Conservation (phyloP, 2,329 filamentous ascomycete species). For the Arthroderma sp. region DNA sequence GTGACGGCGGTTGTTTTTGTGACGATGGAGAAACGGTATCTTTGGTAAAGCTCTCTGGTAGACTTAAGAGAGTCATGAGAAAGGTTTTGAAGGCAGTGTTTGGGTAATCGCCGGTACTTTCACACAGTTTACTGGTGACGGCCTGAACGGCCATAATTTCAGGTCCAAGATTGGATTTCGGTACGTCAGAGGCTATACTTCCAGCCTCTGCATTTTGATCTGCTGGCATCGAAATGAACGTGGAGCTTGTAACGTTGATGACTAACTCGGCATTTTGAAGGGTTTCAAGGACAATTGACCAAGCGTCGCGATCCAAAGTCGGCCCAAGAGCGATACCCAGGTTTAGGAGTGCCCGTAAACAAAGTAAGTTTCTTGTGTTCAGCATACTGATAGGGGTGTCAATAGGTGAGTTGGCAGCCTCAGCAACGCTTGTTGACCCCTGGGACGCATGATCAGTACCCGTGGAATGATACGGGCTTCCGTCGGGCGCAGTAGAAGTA, state of each 20-base stretch:
- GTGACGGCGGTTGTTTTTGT: slow-evolving; percentile 32
- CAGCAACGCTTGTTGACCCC: slow-evolving; percentile 20
- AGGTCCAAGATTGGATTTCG: slow-evolving; percentile 53
- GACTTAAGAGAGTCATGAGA: slow-evolving; percentile 58
- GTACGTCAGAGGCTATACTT: slow-evolving; percentile 33
- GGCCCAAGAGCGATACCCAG: slow-evolving; percentile 88
- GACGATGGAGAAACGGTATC: slow-evolving; percentile 37
- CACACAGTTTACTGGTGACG: slow-evolving; percentile 72
- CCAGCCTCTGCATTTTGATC: slow-evolving; percentile 22
- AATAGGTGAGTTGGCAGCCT: slow-evolving; percentile 18
- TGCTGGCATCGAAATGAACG: slow-evolving; percentile 19
- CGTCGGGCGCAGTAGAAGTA: slow-evolving; percentile 16
- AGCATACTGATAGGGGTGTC: slow-evolving; percentile 45
- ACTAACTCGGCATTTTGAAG: slow-evolving; percentile 87
- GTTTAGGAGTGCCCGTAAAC: slow-evolving; percentile 82
- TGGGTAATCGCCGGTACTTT: slow-evolving; percentile 84
- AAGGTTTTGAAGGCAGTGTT: slow-evolving; percentile 70
- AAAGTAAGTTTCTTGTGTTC: slow-evolving; percentile 81
- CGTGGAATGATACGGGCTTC: slow-evolving; percentile 21
- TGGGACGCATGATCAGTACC: slow-evolving; percentile 6
- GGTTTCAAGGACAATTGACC: slow-evolving; percentile 84
- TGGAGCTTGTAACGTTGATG: slow-evolving; percentile 39
- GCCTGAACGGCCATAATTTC: slow-evolving; percentile 84
- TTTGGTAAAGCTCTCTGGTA: slow-evolving; percentile 41
- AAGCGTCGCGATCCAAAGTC: slow-evolving; percentile 62